Percentiles rank a stretch among this genome's conserved stretches.
These are phyloP conservation scores for Cryptococcus amylolentus DNA, from an alignment of 1,284 basidiomycete species.

Conservation along the genomic window DNA sequence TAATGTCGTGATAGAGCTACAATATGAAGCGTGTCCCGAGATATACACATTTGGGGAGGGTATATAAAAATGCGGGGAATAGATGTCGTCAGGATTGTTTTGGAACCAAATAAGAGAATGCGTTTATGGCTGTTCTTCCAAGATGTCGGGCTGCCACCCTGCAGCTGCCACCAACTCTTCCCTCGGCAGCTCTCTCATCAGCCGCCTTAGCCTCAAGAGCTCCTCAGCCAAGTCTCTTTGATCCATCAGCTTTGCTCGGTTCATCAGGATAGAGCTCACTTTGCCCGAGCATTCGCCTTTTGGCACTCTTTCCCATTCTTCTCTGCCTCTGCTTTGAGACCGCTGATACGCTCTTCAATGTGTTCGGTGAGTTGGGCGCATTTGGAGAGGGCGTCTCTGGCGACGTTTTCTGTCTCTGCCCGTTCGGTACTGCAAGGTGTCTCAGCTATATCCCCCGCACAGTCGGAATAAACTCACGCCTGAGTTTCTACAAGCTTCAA, in stretches of 20 bases:
- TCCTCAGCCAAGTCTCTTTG: constrained; percentile 33
- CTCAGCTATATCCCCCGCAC: not conserved
- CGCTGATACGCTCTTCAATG: constrained; percentile 24
- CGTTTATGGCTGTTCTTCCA: not conserved
- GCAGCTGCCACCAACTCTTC: constrained; percentile 9
- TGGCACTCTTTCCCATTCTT: constrained; percentile 22
- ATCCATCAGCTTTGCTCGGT: constrained; percentile 1
- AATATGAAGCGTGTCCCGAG: not conserved
- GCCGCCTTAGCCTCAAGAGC: constrained; percentile 26
- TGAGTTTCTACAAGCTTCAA: constrained; percentile 37
- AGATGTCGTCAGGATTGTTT: not conserved
- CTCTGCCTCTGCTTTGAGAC: constrained; percentile 22
- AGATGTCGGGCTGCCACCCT: not conserved
- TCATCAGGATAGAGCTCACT: constrained; percentile 19
- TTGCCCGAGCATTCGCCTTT: constrained; percentile 25
- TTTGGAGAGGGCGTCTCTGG: constrained; percentile 22
- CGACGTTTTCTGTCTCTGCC: constrained; percentile 20
- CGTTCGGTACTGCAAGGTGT: constrained; percentile 28
- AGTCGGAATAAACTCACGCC: not conserved
- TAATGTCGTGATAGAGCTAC: not conserved
- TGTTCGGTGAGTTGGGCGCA: constrained; percentile 10
- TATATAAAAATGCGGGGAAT: no score
- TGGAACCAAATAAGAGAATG: not conserved
- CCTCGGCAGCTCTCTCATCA: constrained; percentile 28
- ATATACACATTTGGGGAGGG: not conserved